Evolutionary conservation across 352 stramenopile genomes (phyloP).

Genomic region (Globisporangium nunn): DNA sequence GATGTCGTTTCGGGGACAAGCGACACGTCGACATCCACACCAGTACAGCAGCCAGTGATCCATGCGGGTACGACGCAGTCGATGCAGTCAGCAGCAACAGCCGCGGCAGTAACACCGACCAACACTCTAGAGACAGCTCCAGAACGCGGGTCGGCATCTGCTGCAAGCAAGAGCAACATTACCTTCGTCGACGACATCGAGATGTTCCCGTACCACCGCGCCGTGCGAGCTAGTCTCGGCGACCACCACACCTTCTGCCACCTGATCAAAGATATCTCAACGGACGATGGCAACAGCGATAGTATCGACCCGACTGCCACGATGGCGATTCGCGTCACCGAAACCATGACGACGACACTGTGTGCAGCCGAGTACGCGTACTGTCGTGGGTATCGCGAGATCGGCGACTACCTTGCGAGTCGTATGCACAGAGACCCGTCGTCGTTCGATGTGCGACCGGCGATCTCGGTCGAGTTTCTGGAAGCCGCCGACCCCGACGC

Average conservation of each 20-base stretch:
- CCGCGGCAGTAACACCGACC: background rate
- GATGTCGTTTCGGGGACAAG: background rate
- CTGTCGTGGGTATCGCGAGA: background rate
- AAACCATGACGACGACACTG: background rate
- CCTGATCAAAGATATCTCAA: too few relatives aligned
- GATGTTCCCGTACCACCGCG: background rate
- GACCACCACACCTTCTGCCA: background rate
- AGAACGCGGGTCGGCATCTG: too few relatives aligned
- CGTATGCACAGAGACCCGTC: background rate
- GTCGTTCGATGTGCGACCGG: background rate
- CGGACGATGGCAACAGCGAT: too few relatives aligned
- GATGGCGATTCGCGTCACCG: background rate
- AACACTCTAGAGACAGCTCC: too few relatives aligned
- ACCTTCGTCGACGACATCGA: background rate
- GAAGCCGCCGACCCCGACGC: background rate
- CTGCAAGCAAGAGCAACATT: background rate
- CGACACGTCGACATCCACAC: background rate
- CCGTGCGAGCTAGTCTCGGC: background rate
- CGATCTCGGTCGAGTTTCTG: background rate
- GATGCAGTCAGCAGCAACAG: background rate
- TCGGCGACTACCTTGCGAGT: background rate
- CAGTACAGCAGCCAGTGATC: background rate
- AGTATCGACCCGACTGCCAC: background rate
- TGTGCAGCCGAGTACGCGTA: background rate
- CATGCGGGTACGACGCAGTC: background rate